A percentile compares a stretch with the other conserved stretches of the same genome.
Evolutionary conservation across 768 basidiomycete species (phyloP).

Genomic region (Calocera viscosa): DNA sequence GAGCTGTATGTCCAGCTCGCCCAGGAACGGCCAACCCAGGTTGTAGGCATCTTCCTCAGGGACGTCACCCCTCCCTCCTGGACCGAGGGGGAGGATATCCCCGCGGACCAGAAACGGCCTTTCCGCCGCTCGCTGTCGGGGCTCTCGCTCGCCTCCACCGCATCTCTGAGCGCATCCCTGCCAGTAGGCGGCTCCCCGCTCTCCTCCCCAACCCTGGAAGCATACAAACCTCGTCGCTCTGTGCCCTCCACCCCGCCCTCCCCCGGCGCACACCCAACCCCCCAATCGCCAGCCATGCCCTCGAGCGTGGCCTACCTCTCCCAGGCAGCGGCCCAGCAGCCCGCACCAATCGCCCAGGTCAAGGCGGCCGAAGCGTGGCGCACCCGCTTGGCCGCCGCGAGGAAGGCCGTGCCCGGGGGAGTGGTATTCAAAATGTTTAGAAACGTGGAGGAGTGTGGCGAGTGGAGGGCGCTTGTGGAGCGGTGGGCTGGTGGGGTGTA

Average conservation of each 20-base stretch:
- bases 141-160: neutral
- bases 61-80: constrained; percentile 40
- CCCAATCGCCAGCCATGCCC: constrained; percentile 6
- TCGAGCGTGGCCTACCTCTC: constrained; percentile 5
- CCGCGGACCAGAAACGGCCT: neutral
- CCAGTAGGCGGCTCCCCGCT: neutral
- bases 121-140: neutral
- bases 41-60: constrained; percentile 72
- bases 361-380: neutral
- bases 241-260: constrained; percentile 9
- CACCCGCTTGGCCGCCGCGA: neutral
- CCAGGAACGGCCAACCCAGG: constrained; percentile 44
- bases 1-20: constrained; percentile 79
- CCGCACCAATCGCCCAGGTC: neutral
- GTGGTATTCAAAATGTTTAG: neutral
- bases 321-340: neutral
- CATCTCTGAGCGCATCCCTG: constrained; percentile 6
- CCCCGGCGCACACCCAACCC: constrained; percentile 6
- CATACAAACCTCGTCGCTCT: neutral
- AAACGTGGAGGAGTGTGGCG: neutral
- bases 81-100: constrained; percentile 8
- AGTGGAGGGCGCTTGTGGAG: neutral
- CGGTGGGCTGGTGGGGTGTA: neutral
- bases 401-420: neutral
- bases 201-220: neutral